These are phyloP conservation scores for Theobroma cacao DNA, from an alignment of 345 rosid genomes.

Conservation along the genomic window DNA sequence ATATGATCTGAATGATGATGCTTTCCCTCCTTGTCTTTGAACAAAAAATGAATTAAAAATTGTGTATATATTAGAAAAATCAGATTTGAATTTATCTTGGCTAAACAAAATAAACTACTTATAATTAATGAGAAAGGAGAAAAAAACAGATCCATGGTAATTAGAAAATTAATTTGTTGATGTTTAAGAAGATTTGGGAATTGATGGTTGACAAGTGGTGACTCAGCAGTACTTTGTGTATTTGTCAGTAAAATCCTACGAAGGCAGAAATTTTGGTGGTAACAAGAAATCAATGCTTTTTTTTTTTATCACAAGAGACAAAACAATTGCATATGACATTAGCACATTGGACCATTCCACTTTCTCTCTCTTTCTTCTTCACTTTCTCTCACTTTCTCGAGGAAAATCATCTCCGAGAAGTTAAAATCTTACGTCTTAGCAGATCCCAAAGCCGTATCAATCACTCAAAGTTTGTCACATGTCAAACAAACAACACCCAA, in stretches of 20 bases:
- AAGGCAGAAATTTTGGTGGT: background rate
- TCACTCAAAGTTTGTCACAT: slow-evolving; percentile 15
- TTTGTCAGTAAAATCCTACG: background rate
- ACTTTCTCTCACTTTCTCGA: background rate
- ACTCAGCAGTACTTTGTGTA: background rate
- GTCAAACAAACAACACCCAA: slow-evolving; percentile 11
- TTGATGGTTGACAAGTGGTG: background rate
- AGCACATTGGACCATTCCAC: background rate
- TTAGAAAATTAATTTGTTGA: background rate
- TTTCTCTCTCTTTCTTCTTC: background rate
- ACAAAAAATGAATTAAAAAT: too few relatives aligned
- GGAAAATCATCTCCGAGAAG: slow-evolving; percentile 6
- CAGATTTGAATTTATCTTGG: too few relatives aligned
- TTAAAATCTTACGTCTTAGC: background rate
- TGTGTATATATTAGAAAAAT: too few relatives aligned
- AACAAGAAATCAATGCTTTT: background rate
- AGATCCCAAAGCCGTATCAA: slow-evolving; percentile 29
- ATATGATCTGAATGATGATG: too few relatives aligned
- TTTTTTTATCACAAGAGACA: background rate
- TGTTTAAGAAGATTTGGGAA: background rate
- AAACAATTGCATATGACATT: slow-evolving; percentile 1
- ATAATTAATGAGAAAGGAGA: background rate
- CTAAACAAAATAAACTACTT: too few relatives aligned
- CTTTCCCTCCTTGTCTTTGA: too few relatives aligned
- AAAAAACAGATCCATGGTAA: background rate